Percentiles rank a stretch among this genome's conserved stretches.
Conservation (phyloP, 345 rosid species). For the Brassica napus region Da-Ae NC_063439.1:9564501-9565000, state of each 20-base stretch:
- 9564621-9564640: slow-evolving; percentile 4
- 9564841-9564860: not conserved
- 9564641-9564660: slow-evolving; percentile 19
- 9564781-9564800: not conserved
- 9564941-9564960: not conserved
- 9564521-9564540: slow-evolving; percentile 80
- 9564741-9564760: slow-evolving; percentile 10
- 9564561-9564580: slow-evolving; percentile 80
- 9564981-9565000: slow-evolving; percentile 6
- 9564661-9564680: slow-evolving; percentile 22
- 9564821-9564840: slow-evolving; percentile 3
- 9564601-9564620: slow-evolving; percentile 45
- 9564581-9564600: slow-evolving; percentile 57
- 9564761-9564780: slow-evolving; percentile 33
- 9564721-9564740: not conserved
- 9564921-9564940: not conserved
- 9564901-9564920: slow-evolving; percentile 16
- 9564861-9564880: not conserved
- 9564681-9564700: slow-evolving; percentile 22
- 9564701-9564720: slow-evolving; percentile 27
- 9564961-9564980: slow-evolving; percentile 5
- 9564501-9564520: slow-evolving; percentile 83
- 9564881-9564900: not conserved
- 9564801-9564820: slow-evolving; percentile 9
- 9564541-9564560: slow-evolving; percentile 60